Conservation (phyloP, 2,329 filamentous ascomycete species). For the Ophiostoma triangulosporum region DNA sequence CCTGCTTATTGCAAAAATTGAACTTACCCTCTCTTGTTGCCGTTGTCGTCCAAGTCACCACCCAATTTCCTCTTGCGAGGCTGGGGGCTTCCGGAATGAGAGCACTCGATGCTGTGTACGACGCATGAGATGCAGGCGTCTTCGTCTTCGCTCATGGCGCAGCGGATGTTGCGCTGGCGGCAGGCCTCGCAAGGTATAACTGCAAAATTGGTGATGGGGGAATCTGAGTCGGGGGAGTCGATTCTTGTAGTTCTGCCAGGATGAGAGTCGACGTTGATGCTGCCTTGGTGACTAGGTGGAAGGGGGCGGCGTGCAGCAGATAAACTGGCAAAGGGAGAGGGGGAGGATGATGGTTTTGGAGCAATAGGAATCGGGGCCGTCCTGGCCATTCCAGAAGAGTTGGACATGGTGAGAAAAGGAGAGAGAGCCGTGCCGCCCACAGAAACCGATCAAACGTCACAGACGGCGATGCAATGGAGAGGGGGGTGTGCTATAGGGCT, state of each 20-base stretch:
- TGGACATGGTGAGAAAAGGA: constrained; percentile 34
- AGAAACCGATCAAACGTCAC: neutral
- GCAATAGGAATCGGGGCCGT: constrained; percentile 55
- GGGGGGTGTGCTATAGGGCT: constrained; percentile 3
- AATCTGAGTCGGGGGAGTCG: constrained; percentile 38
- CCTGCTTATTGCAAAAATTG: neutral
- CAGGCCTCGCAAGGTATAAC: constrained; percentile 58
- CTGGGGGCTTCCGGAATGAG: constrained; percentile 61
- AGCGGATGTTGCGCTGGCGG: constrained; percentile 58
- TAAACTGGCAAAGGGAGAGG: constrained; percentile 18
- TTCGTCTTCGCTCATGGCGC: constrained; percentile 61
- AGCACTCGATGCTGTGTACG: constrained; percentile 65
- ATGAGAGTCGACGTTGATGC: constrained; percentile 35
- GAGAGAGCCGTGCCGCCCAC: neutral
- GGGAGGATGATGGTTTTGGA: constrained; percentile 34
- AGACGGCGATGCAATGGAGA: constrained; percentile 3
- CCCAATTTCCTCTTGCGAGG: constrained; percentile 69
- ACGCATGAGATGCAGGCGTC: constrained; percentile 66
- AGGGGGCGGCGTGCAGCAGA: constrained; percentile 17
- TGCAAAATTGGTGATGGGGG: constrained; percentile 29
- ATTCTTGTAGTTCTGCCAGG: constrained; percentile 37
- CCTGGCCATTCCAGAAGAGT: constrained; percentile 39
- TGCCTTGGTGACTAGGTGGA: constrained; percentile 32
- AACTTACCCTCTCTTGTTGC: constrained; percentile 50
- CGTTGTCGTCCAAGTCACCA: constrained; percentile 45